These are phyloP conservation scores for Claviceps citrina DNA, from an alignment of 2,329 filamentous ascomycete genomes.

Conservation along the genomic window DNA sequence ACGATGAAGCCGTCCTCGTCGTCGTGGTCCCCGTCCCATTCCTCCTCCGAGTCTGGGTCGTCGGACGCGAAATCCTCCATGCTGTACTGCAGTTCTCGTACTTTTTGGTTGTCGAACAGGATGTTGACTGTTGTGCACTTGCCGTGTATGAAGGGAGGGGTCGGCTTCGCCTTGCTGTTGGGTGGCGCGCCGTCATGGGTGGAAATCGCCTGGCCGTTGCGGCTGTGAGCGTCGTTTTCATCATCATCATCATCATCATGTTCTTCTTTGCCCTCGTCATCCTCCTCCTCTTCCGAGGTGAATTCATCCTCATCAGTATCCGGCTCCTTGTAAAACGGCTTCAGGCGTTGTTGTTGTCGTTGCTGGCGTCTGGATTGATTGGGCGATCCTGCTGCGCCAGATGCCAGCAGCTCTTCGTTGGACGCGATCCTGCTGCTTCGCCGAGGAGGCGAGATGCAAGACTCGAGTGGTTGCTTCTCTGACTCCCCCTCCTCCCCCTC, in stretches of 20 bases:
- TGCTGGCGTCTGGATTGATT: slow-evolving; percentile 7
- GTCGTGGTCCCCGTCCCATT: slow-evolving; percentile 42
- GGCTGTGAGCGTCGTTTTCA: background rate
- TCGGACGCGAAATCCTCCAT: slow-evolving; percentile 56
- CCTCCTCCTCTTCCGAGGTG: slow-evolving; percentile 12
- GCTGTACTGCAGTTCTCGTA: slow-evolving; percentile 48
- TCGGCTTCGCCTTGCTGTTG: background rate
- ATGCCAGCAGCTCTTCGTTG: slow-evolving; percentile 13
- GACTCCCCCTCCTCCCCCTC: no score
- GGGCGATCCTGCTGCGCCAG: slow-evolving; percentile 7
- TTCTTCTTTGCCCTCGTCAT: slow-evolving; percentile 1
- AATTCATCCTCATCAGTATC: slow-evolving; percentile 30
- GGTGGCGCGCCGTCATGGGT: background rate
- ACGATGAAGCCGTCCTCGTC: slow-evolving; percentile 27
- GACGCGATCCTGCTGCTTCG: slow-evolving; percentile 23
- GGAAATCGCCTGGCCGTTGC: background rate
- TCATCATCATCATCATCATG: background rate
- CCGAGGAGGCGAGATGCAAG: slow-evolving; percentile 16
- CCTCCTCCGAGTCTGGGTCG: slow-evolving; percentile 39
- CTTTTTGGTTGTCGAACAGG: slow-evolving; percentile 61
- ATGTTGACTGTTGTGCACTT: slow-evolving; percentile 57
- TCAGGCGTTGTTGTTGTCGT: slow-evolving; percentile 10
- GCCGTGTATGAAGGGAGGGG: slow-evolving; percentile 39
- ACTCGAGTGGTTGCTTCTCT: slow-evolving; percentile 9
- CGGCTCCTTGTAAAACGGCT: slow-evolving; percentile 27